Base-by-base conservation (phyloP, 2,329 filamentous ascomycete species). In the Fusarium brevicatenulatum region DNA sequence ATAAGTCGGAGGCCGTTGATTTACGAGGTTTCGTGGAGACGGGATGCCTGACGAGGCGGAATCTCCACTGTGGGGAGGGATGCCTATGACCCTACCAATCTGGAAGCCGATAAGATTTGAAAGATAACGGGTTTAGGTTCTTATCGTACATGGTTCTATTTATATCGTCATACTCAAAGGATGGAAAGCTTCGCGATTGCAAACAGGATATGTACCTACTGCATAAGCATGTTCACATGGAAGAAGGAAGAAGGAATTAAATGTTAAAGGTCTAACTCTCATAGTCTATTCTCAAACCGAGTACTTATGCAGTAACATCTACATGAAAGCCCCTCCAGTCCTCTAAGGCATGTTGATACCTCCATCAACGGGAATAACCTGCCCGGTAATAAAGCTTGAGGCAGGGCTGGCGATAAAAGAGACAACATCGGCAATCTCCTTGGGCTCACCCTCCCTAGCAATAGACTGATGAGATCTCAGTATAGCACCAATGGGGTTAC, bases 301-400 rank as follows among this genome's bases (percentile, higher is more conserved):
- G 4, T 12, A 10, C 13, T 15, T 28, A 12, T 34, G 3, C 9
- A n/a, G 1, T 5, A 11, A 0, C 18, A 10, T 21, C 7, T 57
- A 7, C 13, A 28, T 19, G 9, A 37, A 30, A 4, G 18, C 10
- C 10, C 2, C n/a, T 36, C 10, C 6, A 18, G 1, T 18, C 2
- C 2, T 13, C 21, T 11, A 67, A 9, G 64, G 63, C 53, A 66
- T 67, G 2, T 52, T 10, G 10, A 67, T 67, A 5, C 64, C 64
- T 23, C 64, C 64, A 8, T 67, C 64, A 1, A 67, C 64, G 21
- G 64, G 64, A 10, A 67, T 52, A 16, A 67, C 62, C 12, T 67
- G 64, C 2, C 64, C 64, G 9, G 64, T 67, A 7, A 67, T 67
- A 18, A 66, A 67, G 11, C 64, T 67, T 9, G 53, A 67, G 1